Evolutionary conservation across 2,329 filamentous ascomycete species (phyloP), one percentile per base, ranked within the genome.

Genomic region (Bipolaris zeicola): DNA sequence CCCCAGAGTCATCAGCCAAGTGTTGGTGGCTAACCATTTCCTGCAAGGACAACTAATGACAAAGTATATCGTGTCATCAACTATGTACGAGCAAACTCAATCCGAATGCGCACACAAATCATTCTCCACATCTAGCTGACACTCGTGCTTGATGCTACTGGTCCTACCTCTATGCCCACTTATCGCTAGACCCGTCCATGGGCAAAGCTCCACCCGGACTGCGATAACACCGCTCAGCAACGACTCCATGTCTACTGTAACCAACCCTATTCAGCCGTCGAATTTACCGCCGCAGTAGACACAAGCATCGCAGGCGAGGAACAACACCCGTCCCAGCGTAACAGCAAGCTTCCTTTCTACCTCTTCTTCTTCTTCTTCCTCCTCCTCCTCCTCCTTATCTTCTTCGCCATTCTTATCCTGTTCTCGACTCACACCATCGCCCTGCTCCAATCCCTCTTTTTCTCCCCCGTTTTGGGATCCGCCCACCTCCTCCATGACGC

Each of bases 261-360:
- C 10, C 33, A 5, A 6, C 20, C 2, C n/a, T 7, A 10, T 16
- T 44, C n/a, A 44, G 7, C 68, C 71, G 3, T 68, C 55, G 44
- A 69, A 77, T 34, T 75, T 76, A 2, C 73, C 73, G 1, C 74
- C 73, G 50, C 74, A 77, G 54, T 75, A 76, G 16, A 75, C 65
- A 49, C 74, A 77, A 33, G 65, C 69, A 65, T 77, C 73, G 54
- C 74, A 76, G 26, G 68, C 70, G 11, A 66, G 55, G 38, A 75
- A 76, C 2, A 77, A 45, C 11, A 76, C 55, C 13, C 66, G 62
- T 6, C 70, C 67, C 26, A 76, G 55, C 3, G 70, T 70, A 3
- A 67, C 48, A 24, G 64, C 60, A 10, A 62, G 16, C 3, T 46
- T 28, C 8, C 26, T 51, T 33, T 14, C 43, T 18, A 52, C 53